A percentile compares a stretch with the other conserved stretches of the same genome.
These are phyloP conservation scores for Gossypium turneri DNA, from an alignment of 345 rosid species.

Conservation along the genomic window DNA sequence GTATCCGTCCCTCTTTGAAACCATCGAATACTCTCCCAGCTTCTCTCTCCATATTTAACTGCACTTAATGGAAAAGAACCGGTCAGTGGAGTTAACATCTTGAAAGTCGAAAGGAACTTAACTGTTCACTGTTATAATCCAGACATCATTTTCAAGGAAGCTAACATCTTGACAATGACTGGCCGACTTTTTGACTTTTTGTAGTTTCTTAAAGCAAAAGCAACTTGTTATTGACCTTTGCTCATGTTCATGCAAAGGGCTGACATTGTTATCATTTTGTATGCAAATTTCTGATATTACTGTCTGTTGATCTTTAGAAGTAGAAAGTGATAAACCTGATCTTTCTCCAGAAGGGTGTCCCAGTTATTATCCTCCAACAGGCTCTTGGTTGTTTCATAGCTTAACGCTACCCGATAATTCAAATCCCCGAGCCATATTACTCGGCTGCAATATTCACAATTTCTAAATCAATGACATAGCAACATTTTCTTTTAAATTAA, in stretches of 20 bases:
- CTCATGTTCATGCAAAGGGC: neutral
- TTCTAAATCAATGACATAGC: neutral
- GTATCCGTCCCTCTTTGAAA: conserved; percentile 69
- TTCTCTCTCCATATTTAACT: conserved; percentile 81
- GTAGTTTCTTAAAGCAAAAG: neutral
- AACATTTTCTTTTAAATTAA: neutral
- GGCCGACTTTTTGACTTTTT: neutral
- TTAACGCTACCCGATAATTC: conserved; percentile 73
- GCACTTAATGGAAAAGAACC: conserved; percentile 13
- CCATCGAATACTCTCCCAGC: conserved; percentile 81
- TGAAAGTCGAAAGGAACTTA: neutral
- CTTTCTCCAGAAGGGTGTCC: conserved; percentile 74
- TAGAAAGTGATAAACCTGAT: conserved; percentile 52
- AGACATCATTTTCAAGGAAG: neutral
- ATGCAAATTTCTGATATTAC: neutral
- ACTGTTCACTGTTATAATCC: neutral
- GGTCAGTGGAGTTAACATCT: neutral
- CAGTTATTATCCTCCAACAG: conserved; percentile 73
- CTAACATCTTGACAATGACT: neutral
- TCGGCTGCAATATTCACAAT: conserved; percentile 43
- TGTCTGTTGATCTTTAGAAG: neutral
- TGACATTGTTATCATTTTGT: neutral
- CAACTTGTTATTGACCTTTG: neutral
- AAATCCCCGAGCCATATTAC: conserved; percentile 93
- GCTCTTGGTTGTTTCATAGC: conserved; percentile 71